A percentile compares a stretch with the other conserved stretches of the same genome.
These are phyloP conservation scores for Cephaloascus fragrans DNA, from an alignment of 805 yeast genomes.

Conservation along the genomic window DNA sequence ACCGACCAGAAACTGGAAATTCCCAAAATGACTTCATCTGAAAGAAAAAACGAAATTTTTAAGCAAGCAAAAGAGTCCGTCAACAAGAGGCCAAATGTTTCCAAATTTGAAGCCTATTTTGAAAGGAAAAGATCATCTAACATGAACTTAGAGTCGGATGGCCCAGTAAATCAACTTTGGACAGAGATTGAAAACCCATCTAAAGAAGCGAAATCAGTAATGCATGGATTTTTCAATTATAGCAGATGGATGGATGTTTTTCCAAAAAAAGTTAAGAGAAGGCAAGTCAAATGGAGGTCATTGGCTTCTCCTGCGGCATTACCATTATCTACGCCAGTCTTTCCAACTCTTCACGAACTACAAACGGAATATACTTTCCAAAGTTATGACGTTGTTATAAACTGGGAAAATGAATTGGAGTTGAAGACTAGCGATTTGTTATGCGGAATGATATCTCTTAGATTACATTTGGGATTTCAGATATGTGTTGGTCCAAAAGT, in stretches of 20 bases:
- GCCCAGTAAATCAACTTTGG: constrained; percentile 15
- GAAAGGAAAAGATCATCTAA: constrained; percentile 6
- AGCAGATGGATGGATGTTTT: constrained; percentile 92
- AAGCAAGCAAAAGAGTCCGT: constrained; percentile 3
- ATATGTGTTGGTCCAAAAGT: constrained; percentile 70
- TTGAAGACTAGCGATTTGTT: constrained; percentile 53
- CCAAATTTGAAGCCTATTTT: constrained; percentile 50
- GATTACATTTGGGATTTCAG: constrained; percentile 85
- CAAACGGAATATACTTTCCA: constrained; percentile 68
- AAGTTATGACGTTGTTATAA: constrained; percentile 69
- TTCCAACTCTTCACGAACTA: constrained; percentile 64
- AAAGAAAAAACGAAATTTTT: not conserved
- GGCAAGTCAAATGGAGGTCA: constrained; percentile 85
- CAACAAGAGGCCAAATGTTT: constrained; percentile 4
- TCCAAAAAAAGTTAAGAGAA: constrained; percentile 58
- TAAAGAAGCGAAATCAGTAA: constrained; percentile 43
- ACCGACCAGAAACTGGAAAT: not conserved
- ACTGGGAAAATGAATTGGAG: constrained; percentile 43
- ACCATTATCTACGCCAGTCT: constrained; percentile 71
- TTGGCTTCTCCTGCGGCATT: constrained; percentile 88
- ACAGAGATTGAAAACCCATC: constrained; percentile 58
- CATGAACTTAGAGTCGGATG: constrained; percentile 1
- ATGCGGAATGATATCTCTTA: constrained; percentile 77
- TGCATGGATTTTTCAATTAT: constrained; percentile 46
- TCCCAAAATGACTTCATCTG: not conserved